Percentiles rank a stretch among this genome's conserved stretches.
phyloP scores from a whole-genome alignment of 2,329 filamentous ascomycete species.

The Fusarium sp. region DNA sequence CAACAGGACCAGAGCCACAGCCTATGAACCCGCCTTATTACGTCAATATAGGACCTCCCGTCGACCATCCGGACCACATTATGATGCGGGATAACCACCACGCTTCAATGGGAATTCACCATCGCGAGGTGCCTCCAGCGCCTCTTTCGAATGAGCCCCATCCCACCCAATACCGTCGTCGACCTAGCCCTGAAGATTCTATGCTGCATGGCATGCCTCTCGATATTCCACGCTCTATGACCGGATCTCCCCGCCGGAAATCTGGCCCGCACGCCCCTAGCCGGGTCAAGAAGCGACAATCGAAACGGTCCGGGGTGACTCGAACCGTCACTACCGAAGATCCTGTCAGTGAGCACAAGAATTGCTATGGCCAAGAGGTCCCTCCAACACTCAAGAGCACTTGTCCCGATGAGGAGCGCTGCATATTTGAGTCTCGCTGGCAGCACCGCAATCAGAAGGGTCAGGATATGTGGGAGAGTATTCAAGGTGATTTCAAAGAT shows the following conservation, averaged over 20 bases:
- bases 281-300: slow-evolving; percentile 49
- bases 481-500: slow-evolving; percentile 59
- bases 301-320: slow-evolving; percentile 34
- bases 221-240: slow-evolving; percentile 40
- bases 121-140: slow-evolving; percentile 43
- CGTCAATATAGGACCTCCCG: slow-evolving; percentile 42
- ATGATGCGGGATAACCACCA: slow-evolving; percentile 43
- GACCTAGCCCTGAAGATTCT: slow-evolving; percentile 44
- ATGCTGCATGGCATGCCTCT: slow-evolving; percentile 13
- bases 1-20: slow-evolving; percentile 49
- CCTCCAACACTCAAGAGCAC: slow-evolving; percentile 58
- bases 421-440: slow-evolving; percentile 64
- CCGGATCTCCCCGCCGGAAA: slow-evolving; percentile 49
- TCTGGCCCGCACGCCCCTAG: slow-evolving; percentile 32
- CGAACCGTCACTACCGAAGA: slow-evolving; percentile 35
- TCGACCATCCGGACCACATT: slow-evolving; percentile 48
- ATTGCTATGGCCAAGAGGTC: slow-evolving; percentile 53
- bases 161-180: slow-evolving; percentile 44
- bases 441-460: slow-evolving; percentile 62
- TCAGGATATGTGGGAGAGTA: slow-evolving; percentile 70
- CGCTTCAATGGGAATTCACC: slow-evolving; percentile 46
- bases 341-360: slow-evolving; percentile 52
- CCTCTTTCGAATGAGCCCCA: slow-evolving; percentile 47
- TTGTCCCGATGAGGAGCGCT: slow-evolving; percentile 63
- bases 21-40: slow-evolving; percentile 50